Percentiles rank a stretch among this genome's conserved stretches.
These are phyloP conservation scores for Yarrowia sp. DNA, from an alignment of 805 yeast genomes.

Conservation along the genomic window DNA sequence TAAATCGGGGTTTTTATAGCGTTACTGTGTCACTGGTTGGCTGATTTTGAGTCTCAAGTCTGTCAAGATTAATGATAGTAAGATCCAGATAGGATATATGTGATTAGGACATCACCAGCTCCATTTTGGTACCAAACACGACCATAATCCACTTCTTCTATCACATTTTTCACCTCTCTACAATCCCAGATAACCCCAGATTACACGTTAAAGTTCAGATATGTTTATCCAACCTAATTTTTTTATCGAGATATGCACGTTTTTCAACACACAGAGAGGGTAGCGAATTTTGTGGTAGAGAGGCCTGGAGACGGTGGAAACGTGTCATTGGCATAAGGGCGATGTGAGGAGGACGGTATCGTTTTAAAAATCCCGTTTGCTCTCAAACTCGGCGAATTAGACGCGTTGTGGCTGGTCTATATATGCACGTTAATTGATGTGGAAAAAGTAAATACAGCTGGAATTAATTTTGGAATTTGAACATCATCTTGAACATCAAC, in stretches of 20 bases:
- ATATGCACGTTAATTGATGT: background rate
- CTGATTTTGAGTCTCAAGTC: no score
- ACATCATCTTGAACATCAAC: no score
- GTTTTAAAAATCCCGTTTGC: background rate
- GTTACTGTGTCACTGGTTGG: no score
- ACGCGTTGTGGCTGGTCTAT: background rate
- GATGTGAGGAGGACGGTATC: background rate
- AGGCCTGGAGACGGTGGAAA: no score
- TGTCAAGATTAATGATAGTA: no score
- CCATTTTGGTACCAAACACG: background rate
- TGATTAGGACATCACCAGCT: no score
- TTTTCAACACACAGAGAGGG: background rate
- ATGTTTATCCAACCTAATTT: background rate
- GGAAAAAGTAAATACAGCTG: no score
- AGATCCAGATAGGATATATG: no score
- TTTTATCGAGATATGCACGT: background rate
- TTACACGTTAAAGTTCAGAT: background rate
- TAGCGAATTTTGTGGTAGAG: no score
- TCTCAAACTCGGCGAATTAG: background rate
- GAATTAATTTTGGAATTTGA: no score
- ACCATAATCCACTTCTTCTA: background rate
- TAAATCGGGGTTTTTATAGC: background rate
- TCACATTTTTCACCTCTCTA: no score
- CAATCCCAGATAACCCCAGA: background rate
- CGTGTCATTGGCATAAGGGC: no score